Conservation (phyloP, 2,329 filamentous ascomycete genomes). For the Epichloe gansuensis region DNA sequence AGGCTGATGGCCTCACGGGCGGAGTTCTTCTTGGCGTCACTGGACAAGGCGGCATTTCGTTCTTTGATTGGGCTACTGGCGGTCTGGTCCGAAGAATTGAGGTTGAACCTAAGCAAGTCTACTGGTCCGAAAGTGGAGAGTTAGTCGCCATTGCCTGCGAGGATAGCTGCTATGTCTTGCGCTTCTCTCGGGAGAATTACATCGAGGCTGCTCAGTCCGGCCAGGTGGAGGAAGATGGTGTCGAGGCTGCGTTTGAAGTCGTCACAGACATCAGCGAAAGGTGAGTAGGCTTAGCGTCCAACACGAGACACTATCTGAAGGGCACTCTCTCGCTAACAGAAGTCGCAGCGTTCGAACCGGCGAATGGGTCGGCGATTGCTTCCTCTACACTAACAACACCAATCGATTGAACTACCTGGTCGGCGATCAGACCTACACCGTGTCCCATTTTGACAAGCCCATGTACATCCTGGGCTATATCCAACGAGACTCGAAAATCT, state of each 20-base stretch:
- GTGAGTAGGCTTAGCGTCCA: constrained; percentile 27
- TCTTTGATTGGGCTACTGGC: constrained; percentile 93
- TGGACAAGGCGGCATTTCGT: constrained; percentile 85
- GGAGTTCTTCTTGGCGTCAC: constrained; percentile 88
- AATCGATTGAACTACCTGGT: constrained; percentile 97
- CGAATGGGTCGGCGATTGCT: constrained; percentile 97
- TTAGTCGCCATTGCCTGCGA: constrained; percentile 87
- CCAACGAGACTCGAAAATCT: constrained; percentile 86
- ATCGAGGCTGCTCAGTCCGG: constrained; percentile 71
- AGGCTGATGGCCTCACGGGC: constrained; percentile 80
- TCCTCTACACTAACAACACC: constrained; percentile 95
- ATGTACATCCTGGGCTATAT: constrained; percentile 96
- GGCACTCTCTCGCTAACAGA: neutral
- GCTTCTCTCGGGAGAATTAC: constrained; percentile 84
- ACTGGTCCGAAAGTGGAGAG: constrained; percentile 96
- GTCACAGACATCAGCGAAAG: constrained; percentile 91
- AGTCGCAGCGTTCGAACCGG: constrained; percentile 69
- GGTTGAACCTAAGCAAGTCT: constrained; percentile 61
- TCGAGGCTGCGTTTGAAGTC: constrained; percentile 91
- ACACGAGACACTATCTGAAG: neutral
- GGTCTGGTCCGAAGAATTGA: constrained; percentile 87
- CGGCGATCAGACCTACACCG: constrained; percentile 93
- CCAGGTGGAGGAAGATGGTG: constrained; percentile 77
- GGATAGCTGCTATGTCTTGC: constrained; percentile 86
- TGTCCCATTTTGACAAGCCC: constrained; percentile 90